Conservation (phyloP, 129 eudicot genomes). For the Cynara cardunculus region DNA sequence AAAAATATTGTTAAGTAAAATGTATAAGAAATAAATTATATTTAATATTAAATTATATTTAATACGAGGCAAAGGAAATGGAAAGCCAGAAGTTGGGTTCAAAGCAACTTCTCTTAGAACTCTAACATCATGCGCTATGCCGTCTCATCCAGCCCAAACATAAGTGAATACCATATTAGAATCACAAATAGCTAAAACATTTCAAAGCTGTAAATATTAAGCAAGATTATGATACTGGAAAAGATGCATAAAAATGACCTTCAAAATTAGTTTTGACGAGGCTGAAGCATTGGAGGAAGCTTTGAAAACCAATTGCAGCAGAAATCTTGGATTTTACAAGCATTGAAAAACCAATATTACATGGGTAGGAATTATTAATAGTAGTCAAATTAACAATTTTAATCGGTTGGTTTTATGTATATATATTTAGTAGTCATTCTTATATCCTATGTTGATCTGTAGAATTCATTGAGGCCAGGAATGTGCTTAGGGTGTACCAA, state of each 20-base stretch:
- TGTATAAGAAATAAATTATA: too few species aligned
- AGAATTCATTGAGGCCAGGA: neutral
- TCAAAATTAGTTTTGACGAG: constrained; percentile 78
- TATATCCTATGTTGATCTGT: neutral
- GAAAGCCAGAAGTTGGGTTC: too few species aligned
- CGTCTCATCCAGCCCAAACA: too few species aligned
- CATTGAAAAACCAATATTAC: constrained; percentile 21
- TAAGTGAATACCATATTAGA: too few species aligned
- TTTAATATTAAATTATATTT: too few species aligned
- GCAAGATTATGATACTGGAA: constrained; percentile 96
- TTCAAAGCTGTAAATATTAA: constrained; percentile 75
- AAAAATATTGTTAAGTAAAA: too few species aligned
- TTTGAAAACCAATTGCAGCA: constrained; percentile 72
- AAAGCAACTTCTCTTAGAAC: too few species aligned
- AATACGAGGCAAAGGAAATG: too few species aligned
- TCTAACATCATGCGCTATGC: too few species aligned
- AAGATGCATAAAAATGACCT: constrained; percentile 74
- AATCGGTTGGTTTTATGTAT: neutral
- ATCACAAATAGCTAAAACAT: too few species aligned
- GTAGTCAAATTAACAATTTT: too few species aligned
- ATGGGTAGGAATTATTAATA: neutral
- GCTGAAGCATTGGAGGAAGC: constrained; percentile 84
- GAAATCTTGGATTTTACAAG: constrained; percentile 68
- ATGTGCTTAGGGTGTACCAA: neutral
- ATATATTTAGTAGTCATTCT: too few species aligned